phyloP scores from a whole-genome alignment of 2,329 filamentous ascomycete genomes.

The Coleophoma eucalyptorum region DNA sequence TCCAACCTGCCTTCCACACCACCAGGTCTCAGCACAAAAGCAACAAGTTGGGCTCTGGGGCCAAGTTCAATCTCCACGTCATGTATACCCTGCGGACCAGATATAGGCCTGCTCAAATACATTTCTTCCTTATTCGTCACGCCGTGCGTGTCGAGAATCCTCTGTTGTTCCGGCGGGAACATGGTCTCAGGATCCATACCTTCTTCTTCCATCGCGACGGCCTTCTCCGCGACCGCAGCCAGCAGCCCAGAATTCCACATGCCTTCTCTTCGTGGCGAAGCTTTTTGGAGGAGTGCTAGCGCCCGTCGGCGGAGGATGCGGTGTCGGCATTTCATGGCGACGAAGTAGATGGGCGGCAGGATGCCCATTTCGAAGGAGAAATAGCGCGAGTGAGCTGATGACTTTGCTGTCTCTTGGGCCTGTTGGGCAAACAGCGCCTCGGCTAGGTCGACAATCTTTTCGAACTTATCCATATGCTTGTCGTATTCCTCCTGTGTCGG shows the following conservation, averaged over 20 bases:
- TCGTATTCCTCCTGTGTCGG: neutral
- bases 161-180: neutral
- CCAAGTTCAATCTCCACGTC: neutral
- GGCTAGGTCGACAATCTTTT: constrained; percentile 14
- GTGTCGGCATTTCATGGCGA: constrained; percentile 13
- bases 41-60: neutral
- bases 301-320: neutral
- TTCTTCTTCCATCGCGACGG: neutral
- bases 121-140: neutral
- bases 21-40: neutral
- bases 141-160: neutral
- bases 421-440: constrained; percentile 11
- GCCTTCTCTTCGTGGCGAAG: neutral
- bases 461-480: neutral
- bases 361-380: constrained; percentile 41
- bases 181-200: neutral
- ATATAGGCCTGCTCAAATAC: too few relatives aligned
- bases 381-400: neutral
- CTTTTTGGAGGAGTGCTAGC: constrained; percentile 22
- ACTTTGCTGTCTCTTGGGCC: constrained; percentile 1
- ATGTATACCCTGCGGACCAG: too few relatives aligned
- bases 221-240: neutral
- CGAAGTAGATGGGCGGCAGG: constrained; percentile 38
- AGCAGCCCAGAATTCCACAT: neutral
- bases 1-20: neutral